Base-by-base conservation (phyloP, 805 yeast genomes). In the Nakazawaea siamensis region DNA sequence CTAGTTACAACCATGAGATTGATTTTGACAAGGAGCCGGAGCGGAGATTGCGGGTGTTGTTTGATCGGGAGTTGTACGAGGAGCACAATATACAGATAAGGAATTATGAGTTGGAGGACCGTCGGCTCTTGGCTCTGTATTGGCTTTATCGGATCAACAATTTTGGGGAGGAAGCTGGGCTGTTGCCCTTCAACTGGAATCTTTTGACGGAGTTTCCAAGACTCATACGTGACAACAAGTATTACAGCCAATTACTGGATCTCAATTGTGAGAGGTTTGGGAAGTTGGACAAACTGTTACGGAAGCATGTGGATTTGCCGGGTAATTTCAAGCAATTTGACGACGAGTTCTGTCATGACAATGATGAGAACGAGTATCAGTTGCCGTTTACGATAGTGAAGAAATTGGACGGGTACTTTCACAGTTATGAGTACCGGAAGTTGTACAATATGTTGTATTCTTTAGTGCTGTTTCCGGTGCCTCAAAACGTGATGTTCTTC, bases 161-260 rank as follows among this genome's bases (percentile, higher is more conserved):
- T 11, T n/a, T 23, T 8, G 14, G 15, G 6, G 14, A 12, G 11
- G 16, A 19, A 15, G 37, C 31, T 15, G 29, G 30, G 24, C 21
- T 15, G 18, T 28, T 38, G 15, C 41, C 41, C 5, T 38, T 38
- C 27, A 34, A 34, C 27, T 38, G 41, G 41, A 33, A 38, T 31
- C 17, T 38, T 9, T 16, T 38, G 16, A 27, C 33, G 24, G 24
- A 37, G 13, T 19, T 21, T 10, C 26, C 21, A 11, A 18, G 19
- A 6, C 8, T 12, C 14, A 24, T 37, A 12, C n/a, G 24, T 14
- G 15, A 28, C 2, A 28, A 37, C 27, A 14, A 27, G 5, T 18
- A 24, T 9, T 31, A 15, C 20, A 12, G 18, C 28, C 24, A 29
- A 17, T 18, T 37, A 3, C n/a, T 18, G 3, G 16, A 15, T 5